phyloP scores from a whole-genome alignment of 208 protist species.

The Leishmania arabica region DNA sequence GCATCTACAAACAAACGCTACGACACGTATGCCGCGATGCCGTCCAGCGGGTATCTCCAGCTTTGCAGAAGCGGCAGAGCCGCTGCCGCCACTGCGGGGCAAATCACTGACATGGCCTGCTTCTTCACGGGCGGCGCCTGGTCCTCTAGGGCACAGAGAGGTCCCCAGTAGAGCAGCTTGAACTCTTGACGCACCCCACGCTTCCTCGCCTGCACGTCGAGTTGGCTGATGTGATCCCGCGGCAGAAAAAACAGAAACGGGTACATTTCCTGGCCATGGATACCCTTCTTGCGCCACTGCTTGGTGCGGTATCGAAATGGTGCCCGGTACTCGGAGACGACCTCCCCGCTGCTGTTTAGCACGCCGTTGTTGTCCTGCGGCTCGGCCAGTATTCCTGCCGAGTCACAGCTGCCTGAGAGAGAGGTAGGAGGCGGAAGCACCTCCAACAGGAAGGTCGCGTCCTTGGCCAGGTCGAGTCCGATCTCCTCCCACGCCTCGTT shows the following conservation, averaged over 20 bases:
- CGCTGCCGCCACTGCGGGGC: conserved; percentile 21
- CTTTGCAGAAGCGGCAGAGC: conserved; percentile 1
- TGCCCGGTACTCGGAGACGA: conserved; percentile 21
- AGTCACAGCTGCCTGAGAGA: not conserved
- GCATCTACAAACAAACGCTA: not conserved
- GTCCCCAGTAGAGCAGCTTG: conserved; percentile 26
- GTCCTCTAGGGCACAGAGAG: conserved; percentile 28
- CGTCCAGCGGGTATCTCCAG: not conserved
- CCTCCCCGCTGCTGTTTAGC: conserved; percentile 3
- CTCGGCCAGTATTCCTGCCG: not conserved
- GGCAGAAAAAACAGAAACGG: conserved; percentile 37
- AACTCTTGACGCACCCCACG: conserved; percentile 27
- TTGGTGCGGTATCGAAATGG: conserved; percentile 48
- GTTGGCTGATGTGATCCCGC: not conserved
- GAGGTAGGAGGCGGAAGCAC: conserved; percentile 5
- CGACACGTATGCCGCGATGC: not conserved
- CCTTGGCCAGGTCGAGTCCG: conserved; percentile 19
- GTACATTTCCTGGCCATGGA: conserved; percentile 55
- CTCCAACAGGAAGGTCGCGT: conserved; percentile 27
- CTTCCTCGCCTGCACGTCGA: not conserved
- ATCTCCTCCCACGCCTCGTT: conserved; percentile 55
- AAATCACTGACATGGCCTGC: conserved; percentile 34
- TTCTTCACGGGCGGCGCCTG: conserved; percentile 33
- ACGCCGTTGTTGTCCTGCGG: not conserved
- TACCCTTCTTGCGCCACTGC: conserved; percentile 36